Evolutionary conservation across 305 asterid species (phyloP).

Genomic region (Solanum chacoense): DNA sequence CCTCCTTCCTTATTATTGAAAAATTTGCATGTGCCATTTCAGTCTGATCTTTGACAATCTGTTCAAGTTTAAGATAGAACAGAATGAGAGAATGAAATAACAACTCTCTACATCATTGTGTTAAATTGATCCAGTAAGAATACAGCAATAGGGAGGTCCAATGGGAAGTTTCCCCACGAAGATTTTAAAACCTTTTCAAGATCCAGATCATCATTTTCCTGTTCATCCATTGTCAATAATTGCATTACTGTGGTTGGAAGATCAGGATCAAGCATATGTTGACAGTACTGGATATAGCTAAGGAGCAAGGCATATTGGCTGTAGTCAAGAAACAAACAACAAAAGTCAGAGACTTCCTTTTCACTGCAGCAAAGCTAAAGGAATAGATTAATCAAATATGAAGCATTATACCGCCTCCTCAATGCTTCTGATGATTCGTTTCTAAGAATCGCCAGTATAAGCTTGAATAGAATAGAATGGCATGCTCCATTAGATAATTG

Average conservation of each 20-base stretch:
- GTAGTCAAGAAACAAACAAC: constrained; percentile 23
- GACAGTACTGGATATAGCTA: constrained; percentile 88
- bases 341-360: constrained; percentile 1
- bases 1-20: constrained; percentile 74
- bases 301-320: constrained; percentile 97
- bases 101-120: background rate
- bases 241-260: constrained; percentile 64
- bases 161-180: background rate
- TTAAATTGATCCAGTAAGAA: background rate
- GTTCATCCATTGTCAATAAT: constrained; percentile 62
- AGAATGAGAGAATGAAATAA: background rate
- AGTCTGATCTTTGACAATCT: constrained; percentile 88
- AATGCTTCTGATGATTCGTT: constrained; percentile 86
- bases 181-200: constrained; percentile 62
- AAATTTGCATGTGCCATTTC: constrained; percentile 74
- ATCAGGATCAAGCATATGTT: constrained; percentile 86
- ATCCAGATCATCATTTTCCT: constrained; percentile 71
- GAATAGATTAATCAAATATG: constrained; percentile 5
- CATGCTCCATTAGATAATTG: constrained; percentile 82
- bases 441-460: constrained; percentile 75
- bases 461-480: constrained; percentile 84
- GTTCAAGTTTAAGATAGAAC: background rate
- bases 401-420: constrained; percentile 69
- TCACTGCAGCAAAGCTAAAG: background rate
- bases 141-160: background rate